Percentiles rank a stretch among this genome's conserved stretches.
phyloP scores from a whole-genome alignment of 192 early-diverging fungal genomes.

The Coemansia sp. region DNA sequence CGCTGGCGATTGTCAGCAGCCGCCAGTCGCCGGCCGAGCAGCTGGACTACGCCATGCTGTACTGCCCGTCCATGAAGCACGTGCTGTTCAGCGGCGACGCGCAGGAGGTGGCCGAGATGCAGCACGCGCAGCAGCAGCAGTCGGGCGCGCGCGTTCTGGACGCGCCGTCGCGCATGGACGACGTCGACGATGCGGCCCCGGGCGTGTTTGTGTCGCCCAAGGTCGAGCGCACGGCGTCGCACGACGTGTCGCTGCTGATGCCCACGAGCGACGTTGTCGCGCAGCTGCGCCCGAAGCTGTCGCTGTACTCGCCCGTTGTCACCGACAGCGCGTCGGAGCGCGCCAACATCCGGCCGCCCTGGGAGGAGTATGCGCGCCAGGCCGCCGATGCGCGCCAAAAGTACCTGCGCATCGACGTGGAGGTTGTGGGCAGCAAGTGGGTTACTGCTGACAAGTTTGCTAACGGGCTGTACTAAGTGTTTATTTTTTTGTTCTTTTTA shows the following conservation, averaged over 20 bases:
- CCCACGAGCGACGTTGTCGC: neutral
- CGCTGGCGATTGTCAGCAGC: constrained; percentile 22
- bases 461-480: constrained; percentile 22
- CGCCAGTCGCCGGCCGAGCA: neutral
- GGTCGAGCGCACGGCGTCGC: constrained; percentile 3
- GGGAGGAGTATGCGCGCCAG: constrained; percentile 40
- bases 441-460: constrained; percentile 53
- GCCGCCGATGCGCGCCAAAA: constrained; percentile 22
- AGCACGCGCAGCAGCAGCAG: constrained; percentile 2
- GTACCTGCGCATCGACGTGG: constrained; percentile 71
- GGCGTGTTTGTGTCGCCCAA: constrained; percentile 1
- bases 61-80: constrained; percentile 48
- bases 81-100: constrained; percentile 36
- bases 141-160: constrained; percentile 24
- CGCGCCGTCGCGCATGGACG: constrained; percentile 1
- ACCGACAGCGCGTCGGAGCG: neutral
- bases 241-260: neutral
- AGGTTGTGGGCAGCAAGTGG: constrained; percentile 62
- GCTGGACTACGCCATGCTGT: constrained; percentile 46
- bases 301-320: constrained; percentile 47
- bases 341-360: constrained; percentile 33
- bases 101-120: constrained; percentile 2
- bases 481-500: neutral
- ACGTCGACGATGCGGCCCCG: constrained; percentile 17
- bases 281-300: constrained; percentile 34